Evolutionary conservation across 176 grass and related monocot species (phyloP).

Genomic region (Zea luxurians): DNA sequence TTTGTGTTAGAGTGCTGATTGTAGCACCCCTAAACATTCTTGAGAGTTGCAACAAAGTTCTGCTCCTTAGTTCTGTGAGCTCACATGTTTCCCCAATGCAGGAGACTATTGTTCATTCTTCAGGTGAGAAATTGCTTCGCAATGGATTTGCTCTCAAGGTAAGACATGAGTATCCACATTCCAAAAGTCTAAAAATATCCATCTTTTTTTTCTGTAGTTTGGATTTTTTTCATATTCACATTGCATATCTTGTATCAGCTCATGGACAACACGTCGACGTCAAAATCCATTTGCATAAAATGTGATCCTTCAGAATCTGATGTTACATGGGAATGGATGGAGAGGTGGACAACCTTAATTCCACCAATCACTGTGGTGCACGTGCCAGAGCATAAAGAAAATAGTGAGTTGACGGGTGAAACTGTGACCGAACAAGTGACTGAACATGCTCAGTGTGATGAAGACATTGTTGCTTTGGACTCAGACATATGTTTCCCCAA

Average conservation of each 20-base stretch:
- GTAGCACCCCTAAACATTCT: background rate
- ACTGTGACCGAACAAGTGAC: conserved; percentile 36
- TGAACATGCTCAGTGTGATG: conserved; percentile 26
- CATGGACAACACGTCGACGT: conserved; percentile 52
- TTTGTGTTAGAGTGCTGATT: conserved; percentile 3
- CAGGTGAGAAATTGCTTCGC: conserved; percentile 65
- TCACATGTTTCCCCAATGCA: conserved; percentile 32
- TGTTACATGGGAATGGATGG: conserved; percentile 89
- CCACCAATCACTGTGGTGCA: conserved; percentile 21
- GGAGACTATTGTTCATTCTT: conserved; percentile 45
- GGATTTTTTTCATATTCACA: conserved; percentile 39
- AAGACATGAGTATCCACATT: conserved; percentile 27
- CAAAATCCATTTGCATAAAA: conserved; percentile 70
- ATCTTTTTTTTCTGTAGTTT: conserved; percentile 24
- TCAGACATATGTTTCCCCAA: conserved; percentile 40
- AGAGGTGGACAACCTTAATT: conserved; percentile 75
- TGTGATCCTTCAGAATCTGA: conserved; percentile 86
- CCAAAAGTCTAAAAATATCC: background rate
- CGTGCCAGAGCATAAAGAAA: conserved; percentile 48
- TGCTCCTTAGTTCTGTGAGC: conserved; percentile 4
- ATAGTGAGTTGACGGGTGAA: conserved; percentile 32
- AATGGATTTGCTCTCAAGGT: conserved; percentile 90
- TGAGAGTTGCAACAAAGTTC: background rate
- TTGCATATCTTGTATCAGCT: conserved; percentile 60
- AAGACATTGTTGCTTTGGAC: conserved; percentile 38